These are phyloP conservation scores for Leucaena leucocephala DNA, from an alignment of 306 rosid genomes.

Conservation along the genomic window DNA sequence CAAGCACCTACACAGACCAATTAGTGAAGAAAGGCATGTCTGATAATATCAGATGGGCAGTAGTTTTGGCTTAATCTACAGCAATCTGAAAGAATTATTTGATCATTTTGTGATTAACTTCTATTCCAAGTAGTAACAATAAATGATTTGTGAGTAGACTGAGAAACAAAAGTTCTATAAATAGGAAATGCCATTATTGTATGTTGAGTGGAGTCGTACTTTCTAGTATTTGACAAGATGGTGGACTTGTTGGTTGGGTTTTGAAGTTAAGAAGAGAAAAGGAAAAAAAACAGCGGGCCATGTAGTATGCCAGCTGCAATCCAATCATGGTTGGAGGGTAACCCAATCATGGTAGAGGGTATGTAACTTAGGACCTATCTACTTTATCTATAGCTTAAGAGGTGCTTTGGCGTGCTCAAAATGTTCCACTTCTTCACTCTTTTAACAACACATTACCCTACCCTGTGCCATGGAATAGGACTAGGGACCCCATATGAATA, in stretches of 20 bases:
- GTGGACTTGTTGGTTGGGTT: neutral
- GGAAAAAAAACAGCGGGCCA: too few species aligned
- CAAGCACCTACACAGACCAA: neutral
- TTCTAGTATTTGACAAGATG: neutral
- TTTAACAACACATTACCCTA: slow-evolving; percentile 23
- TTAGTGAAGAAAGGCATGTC: neutral
- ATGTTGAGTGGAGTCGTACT: neutral
- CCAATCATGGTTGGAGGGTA: neutral
- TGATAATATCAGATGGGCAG: neutral
- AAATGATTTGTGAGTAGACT: neutral
- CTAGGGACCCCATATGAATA: slow-evolving; percentile 24
- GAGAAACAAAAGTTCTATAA: neutral
- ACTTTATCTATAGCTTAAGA: neutral
- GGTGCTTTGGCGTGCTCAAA: slow-evolving; percentile 14
- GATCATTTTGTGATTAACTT: neutral
- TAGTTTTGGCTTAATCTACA: slow-evolving; percentile 12
- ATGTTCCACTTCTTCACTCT: slow-evolving; percentile 27
- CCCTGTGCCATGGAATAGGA: neutral
- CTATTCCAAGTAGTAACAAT: neutral
- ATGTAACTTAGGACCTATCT: slow-evolving; percentile 6
- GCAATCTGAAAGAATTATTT: neutral
- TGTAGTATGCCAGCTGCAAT: slow-evolving; percentile 28
- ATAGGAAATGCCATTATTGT: neutral
- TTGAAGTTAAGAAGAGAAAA: neutral
- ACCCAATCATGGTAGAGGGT: neutral